Evolutionary conservation across 371 early-diverging fungal species (phyloP), one percentile per base, ranked within the genome.

Genomic region (Vairimorpha necatrix): DNA sequence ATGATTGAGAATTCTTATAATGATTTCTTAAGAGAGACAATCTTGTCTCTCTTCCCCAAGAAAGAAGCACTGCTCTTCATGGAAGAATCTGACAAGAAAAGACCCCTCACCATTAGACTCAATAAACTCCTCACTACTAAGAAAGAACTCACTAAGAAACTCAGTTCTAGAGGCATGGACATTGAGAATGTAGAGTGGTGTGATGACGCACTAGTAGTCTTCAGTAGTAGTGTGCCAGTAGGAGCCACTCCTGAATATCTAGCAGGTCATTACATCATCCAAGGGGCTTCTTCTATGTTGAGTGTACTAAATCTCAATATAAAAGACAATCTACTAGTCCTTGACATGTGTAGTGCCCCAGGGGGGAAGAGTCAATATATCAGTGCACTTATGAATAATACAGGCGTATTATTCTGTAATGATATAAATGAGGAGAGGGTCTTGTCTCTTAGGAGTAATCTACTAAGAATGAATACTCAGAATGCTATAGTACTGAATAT

Each of bases 341-440:
- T 97, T 34, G 99, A 98, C 86, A 94, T 98, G 96, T 93, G 94
- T 71, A 90, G 95, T 32, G 95, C 98, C n/a, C 99, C 99, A 6
- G 99, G 99, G 69, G 99, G 99, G 80, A 98, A 98, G 84, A 72
- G 88, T 85, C 80, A 85, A 79, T 56, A 82, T 87, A 48, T 87
- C 78, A 91, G 95, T 16, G 92, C 95, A 0, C 82, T 97, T 63
- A 90, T 94, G 89, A 92, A 94, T 86, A 98, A 98, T 87, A 95
- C 96, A 14, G 98, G 98, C 53, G 87, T 90, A 84, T 89, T 98
- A 11, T 93, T 94, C 84, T 94, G 94, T 69, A 96, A 97, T 84
- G 99, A 98, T 84, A 89, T 92, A 58, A 93, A 89, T 86, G 91
- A 92, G 82, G 94, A 92, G 61, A 91, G 99, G 83, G 87, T 89